phyloP scores from a whole-genome alignment of 768 basidiomycete species.

The Rubroboletus pulcherrimus region DNA sequence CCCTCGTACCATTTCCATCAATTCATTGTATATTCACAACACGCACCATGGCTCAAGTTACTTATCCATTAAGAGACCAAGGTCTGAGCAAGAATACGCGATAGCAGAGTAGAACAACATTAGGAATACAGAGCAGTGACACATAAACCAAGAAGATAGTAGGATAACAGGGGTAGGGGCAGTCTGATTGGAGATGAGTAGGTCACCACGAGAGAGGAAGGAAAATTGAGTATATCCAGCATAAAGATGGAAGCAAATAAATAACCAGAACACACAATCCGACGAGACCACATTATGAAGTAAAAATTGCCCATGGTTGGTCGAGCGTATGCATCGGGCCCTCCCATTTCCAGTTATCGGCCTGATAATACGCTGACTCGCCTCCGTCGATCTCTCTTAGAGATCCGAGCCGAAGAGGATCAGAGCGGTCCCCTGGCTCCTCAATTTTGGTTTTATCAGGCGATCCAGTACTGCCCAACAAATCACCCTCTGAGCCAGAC shows the following conservation, averaged over 20 bases:
- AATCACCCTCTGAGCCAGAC: slow-evolving; percentile 63
- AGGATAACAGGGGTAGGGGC: slow-evolving; percentile 33
- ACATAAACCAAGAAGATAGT: slow-evolving; percentile 42
- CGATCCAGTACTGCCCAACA: slow-evolving; percentile 41
- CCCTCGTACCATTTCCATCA: not conserved
- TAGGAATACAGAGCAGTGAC: slow-evolving; percentile 49
- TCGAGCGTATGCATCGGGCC: slow-evolving; percentile 60
- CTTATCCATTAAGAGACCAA: slow-evolving; percentile 31
- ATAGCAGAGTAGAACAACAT: slow-evolving; percentile 62
- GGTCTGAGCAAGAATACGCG: slow-evolving; percentile 40
- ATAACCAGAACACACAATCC: slow-evolving; percentile 35
- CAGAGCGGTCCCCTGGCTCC: slow-evolving; percentile 40
- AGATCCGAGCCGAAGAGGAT: slow-evolving; percentile 54
- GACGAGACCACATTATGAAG: slow-evolving; percentile 26
- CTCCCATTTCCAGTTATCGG: slow-evolving; percentile 68
- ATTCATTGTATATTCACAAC: slow-evolving; percentile 14
- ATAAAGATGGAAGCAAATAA: slow-evolving; percentile 39
- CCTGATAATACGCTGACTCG: slow-evolving; percentile 62
- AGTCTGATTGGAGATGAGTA: slow-evolving; percentile 31
- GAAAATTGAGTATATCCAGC: slow-evolving; percentile 39
- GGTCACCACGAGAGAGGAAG: slow-evolving; percentile 22
- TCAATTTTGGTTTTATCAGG: slow-evolving; percentile 53
- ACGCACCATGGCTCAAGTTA: slow-evolving; percentile 12
- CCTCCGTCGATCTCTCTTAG: slow-evolving; percentile 75
- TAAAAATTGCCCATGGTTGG: slow-evolving; percentile 70